Conservation (phyloP, 305 asterid genomes). For the Ilex paraguariensis region DNA sequence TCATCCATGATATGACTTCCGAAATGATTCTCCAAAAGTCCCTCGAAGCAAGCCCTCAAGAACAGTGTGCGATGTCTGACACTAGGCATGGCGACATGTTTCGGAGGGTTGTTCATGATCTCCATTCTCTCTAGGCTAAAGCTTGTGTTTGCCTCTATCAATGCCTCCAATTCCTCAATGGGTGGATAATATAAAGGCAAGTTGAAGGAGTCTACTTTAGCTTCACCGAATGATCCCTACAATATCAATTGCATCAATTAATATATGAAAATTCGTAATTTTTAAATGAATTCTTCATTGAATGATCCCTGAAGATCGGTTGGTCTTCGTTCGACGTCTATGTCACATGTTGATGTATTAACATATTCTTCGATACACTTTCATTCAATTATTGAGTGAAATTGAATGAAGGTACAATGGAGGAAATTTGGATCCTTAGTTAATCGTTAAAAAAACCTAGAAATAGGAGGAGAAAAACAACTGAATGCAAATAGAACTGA, state of each 20-base stretch:
- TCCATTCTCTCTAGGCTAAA: conserved; percentile 44
- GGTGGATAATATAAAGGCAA: conserved; percentile 33
- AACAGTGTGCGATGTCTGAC: conserved; percentile 24
- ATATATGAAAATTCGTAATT: no score
- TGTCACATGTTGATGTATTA: no score
- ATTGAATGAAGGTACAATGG: no score
- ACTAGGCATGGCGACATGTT: conserved; percentile 19
- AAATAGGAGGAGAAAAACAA: no score
- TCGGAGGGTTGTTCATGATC: conserved; percentile 33
- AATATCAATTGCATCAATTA: background rate
- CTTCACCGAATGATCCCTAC: conserved; percentile 36
- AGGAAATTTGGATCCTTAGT: no score
- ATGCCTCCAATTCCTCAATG: conserved; percentile 34
- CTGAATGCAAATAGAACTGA: no score
- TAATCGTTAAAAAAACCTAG: no score
- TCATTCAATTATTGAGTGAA: no score
- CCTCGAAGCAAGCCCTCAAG: conserved; percentile 36
- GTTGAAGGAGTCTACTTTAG: conserved; percentile 46
- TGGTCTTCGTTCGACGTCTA: no score
- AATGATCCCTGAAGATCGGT: no score
- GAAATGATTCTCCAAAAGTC: conserved; percentile 39
- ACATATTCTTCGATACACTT: no score
- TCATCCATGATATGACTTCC: conserved; percentile 43
- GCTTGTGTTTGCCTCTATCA: conserved; percentile 20
- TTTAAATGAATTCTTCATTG: no score